Conservation (phyloP, 1,139 yeast species). For the Protomyces gravidus region DNA sequence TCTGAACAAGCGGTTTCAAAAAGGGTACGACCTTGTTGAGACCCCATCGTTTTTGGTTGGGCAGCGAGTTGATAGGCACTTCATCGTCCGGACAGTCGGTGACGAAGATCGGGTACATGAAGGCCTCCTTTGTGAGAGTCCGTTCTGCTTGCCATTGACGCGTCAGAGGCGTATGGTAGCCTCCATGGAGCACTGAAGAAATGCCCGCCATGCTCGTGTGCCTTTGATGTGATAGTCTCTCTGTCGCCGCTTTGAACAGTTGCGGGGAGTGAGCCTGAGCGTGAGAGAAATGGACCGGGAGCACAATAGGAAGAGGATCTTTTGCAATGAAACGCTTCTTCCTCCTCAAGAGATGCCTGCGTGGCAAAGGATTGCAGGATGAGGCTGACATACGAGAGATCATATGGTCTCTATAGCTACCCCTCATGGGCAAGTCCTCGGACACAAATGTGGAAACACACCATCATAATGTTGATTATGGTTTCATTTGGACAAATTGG, state of each 20-base stretch:
- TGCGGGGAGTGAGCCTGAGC: not conserved
- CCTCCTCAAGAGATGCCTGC: not conserved
- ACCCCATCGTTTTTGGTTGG: slow-evolving; percentile 79
- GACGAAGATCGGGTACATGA: slow-evolving; percentile 86
- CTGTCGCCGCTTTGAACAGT: too few species aligned
- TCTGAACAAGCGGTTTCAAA: slow-evolving; percentile 62
- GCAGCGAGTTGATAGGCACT: slow-evolving; percentile 65
- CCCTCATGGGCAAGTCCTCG: slow-evolving; percentile 6
- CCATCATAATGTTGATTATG: slow-evolving; percentile 1
- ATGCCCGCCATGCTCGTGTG: slow-evolving; percentile 14
- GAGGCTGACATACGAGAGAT: not conserved
- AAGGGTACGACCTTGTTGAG: slow-evolving; percentile 71
- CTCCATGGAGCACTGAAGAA: slow-evolving; percentile 29
- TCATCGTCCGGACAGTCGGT: slow-evolving; percentile 81
- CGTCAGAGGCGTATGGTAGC: slow-evolving; percentile 83
- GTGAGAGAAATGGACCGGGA: not conserved
- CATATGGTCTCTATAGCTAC: not conserved
- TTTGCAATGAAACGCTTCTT: too few species aligned
- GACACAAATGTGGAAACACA: slow-evolving; percentile 1
- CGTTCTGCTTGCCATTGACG: slow-evolving; percentile 89
- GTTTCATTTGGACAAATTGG: not conserved
- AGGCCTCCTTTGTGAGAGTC: slow-evolving; percentile 62
- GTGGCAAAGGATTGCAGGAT: slow-evolving; percentile 1
- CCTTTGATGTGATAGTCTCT: too few species aligned
- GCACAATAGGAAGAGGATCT: too few species aligned